Conservation (phyloP, 768 basidiomycete species). For the Ramaria sp. region DNA sequence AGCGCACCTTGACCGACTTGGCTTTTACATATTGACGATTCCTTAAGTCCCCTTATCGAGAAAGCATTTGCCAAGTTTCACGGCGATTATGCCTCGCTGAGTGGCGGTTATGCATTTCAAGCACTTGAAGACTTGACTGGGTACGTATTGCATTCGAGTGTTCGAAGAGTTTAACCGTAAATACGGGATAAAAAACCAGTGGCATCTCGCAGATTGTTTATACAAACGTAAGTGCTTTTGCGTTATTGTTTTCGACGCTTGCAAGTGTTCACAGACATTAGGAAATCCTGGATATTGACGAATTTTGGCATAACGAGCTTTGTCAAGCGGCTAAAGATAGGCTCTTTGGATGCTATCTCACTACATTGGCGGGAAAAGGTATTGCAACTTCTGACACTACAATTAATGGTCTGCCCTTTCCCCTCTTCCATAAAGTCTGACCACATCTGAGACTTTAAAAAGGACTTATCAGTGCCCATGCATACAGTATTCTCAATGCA, state of each 20-base stretch:
- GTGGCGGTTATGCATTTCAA: slow-evolving; percentile 34
- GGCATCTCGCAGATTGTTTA: slow-evolving; percentile 8
- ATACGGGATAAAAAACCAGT: background rate
- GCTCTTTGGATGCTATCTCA: slow-evolving; percentile 42
- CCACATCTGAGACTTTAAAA: background rate
- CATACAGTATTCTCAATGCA: slow-evolving; percentile 38
- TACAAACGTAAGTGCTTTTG: background rate
- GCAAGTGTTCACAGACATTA: slow-evolving; percentile 8
- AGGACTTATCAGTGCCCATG: slow-evolving; percentile 20
- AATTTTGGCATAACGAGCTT: slow-evolving; percentile 47
- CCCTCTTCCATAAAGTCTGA: background rate
- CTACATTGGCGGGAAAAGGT: slow-evolving; percentile 11
- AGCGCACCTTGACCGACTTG: background rate
- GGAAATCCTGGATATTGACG: slow-evolving; percentile 40
- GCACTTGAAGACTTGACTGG: slow-evolving; percentile 50
- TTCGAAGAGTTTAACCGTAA: no score
- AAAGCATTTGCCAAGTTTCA: slow-evolving; percentile 52
- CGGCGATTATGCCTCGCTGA: slow-evolving; percentile 36
- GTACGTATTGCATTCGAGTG: slow-evolving; percentile 18
- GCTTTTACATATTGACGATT: background rate
- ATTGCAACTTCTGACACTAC: background rate
- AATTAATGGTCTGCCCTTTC: background rate
- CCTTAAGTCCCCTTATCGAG: slow-evolving; percentile 33
- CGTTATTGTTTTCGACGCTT: background rate
- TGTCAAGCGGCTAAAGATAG: slow-evolving; percentile 39